Evolutionary conservation across 257 asterid species (phyloP).

Genomic region (Verbascum thapsus): DNA sequence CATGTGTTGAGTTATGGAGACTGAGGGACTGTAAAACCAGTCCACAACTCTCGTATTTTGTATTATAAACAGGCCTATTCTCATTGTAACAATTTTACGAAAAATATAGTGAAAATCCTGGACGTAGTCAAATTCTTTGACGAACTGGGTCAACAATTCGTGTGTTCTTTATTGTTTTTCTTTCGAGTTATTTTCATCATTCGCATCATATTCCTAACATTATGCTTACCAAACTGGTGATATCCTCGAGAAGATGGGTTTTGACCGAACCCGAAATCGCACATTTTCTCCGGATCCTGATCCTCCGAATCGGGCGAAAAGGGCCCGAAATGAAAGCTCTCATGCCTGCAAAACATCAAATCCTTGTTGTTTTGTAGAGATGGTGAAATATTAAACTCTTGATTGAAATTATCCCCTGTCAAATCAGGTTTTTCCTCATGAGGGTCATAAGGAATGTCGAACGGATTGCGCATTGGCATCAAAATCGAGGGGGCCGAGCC

Average conservation of each 20-base stretch:
- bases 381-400: conserved; percentile 54
- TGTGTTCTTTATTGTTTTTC: too few species aligned
- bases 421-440: conserved; percentile 84
- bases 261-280: conserved; percentile 27
- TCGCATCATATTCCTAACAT: too few species aligned
- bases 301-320: conserved; percentile 28
- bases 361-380: conserved; percentile 47
- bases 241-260: too few species aligned
- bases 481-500: conserved; percentile 86
- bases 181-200: too few species aligned
- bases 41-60: too few species aligned
- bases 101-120: too few species aligned
- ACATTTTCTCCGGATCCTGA: conserved; percentile 29
- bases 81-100: too few species aligned
- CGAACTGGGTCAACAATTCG: too few species aligned
- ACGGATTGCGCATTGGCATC: conserved; percentile 72
- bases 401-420: conserved; percentile 72
- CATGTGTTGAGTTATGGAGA: too few species aligned
- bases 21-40: too few species aligned
- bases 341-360: conserved; percentile 57
- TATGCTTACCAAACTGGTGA: conserved; percentile 51
- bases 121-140: too few species aligned
- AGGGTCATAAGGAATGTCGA: conserved; percentile 91
- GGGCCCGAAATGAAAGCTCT: conserved; percentile 66
- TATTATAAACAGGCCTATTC: too few species aligned